Evolutionary conservation across 164 flowering plant genomes (phyloP), one percentile per base, ranked within the genome.

Genomic region (Euptelea pleiosperma): DNA sequence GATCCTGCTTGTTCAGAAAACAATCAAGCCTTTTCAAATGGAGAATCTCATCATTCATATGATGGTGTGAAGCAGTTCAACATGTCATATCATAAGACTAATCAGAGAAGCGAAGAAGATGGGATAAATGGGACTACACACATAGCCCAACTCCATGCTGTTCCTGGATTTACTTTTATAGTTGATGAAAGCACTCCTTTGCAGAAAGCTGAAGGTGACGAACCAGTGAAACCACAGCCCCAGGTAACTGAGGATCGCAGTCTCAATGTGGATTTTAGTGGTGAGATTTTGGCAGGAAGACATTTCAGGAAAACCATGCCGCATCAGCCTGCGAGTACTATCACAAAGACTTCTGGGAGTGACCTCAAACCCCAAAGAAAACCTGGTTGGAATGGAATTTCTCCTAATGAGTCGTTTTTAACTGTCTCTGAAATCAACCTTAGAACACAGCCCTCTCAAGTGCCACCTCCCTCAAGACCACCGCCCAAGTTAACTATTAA

Each of bases 381-480:
- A 31, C 66, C 50, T 59, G 58, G 29, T 18, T 63, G 55, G 36
- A 47, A 52, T 57, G 65, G 42, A 40, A 69, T 75, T 61, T 50
- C 30, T 47, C 35, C 58, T 43, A 52, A 51, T 34, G 64, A 65
- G 56, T 55, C 37, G 28, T 81, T 81, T 70, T 16, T 90, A 34
- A 67, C 82, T 31, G 73, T 84, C 31, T 69, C 86, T 52, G 92
- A 90, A 40, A 71, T 86, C 58, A 83, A 61, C 70, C 94, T 90
- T 39, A 77, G 62, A 67, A 89, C 98, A 50, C 66, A 66, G 33
- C 96, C 97, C 7, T 84, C 85, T 54, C 74, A 71, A 18, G 48
- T 86, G 61, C 97, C 97, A 29, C 97, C 96, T 45, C 97, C 98
- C 4, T 64, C 80, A 29, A 80, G 97, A 58, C 92, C 84, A 47